Percentiles rank a stretch among this genome's conserved stretches.
Conservation (phyloP, 106 monocot genomes). For the Phalaenopsis equestris region DNA sequence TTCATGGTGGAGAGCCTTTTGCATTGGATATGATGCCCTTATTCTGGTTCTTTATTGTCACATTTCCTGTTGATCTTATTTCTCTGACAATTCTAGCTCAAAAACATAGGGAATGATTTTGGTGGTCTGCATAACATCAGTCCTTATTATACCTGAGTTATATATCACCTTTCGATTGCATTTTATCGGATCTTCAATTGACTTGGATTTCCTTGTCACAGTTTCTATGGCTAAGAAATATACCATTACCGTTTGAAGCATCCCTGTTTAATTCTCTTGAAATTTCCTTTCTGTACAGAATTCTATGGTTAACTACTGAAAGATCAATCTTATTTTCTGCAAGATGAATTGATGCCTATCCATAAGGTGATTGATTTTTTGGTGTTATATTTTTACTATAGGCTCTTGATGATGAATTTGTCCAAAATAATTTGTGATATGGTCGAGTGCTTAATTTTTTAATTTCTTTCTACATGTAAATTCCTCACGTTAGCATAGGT, state of each 20-base stretch:
- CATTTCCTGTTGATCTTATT: background rate
- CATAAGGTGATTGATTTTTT: background rate
- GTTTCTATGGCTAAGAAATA: background rate
- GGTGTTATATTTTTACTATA: background rate
- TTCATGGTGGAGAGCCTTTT: background rate
- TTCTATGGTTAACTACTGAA: background rate
- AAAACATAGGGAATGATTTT: constrained; percentile 3
- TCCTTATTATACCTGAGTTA: background rate
- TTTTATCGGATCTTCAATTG: background rate
- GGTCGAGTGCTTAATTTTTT: background rate
- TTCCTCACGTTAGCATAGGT: background rate
- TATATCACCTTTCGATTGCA: background rate
- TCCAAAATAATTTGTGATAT: background rate
- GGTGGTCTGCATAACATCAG: background rate
- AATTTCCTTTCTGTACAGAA: background rate
- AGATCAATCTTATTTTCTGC: background rate
- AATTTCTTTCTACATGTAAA: background rate
- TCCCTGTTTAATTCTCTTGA: background rate
- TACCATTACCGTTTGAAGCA: background rate
- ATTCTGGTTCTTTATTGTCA: background rate
- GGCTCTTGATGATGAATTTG: background rate
- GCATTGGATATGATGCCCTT: background rate
- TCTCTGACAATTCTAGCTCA: background rate
- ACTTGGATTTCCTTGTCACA: background rate
- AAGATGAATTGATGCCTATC: background rate